A percentile compares a stretch with the other conserved stretches of the same genome.
These are phyloP conservation scores for Mycocentrospora acerina DNA, from an alignment of 2,329 filamentous ascomycete genomes.

Conservation along the genomic window DNA sequence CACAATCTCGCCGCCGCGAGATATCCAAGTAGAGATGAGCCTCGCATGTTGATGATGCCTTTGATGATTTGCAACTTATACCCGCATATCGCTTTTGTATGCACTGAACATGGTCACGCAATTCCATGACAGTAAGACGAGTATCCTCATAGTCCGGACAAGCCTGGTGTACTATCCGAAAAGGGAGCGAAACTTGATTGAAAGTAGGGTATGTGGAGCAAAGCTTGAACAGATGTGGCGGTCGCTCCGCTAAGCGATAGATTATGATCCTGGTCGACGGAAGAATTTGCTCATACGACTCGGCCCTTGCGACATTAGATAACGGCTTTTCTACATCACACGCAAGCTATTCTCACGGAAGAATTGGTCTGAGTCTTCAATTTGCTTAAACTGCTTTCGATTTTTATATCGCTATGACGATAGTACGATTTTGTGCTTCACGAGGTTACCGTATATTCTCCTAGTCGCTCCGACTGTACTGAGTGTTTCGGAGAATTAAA, in stretches of 20 bases:
- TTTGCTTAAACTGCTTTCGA: too few species aligned
- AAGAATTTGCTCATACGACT: too few species aligned
- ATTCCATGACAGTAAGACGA: slow-evolving; percentile 4
- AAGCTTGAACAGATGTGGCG: slow-evolving; percentile 9
- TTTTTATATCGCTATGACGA: too few species aligned
- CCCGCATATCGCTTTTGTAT: background rate
- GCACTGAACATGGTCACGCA: slow-evolving; percentile 3
- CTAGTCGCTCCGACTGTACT: too few species aligned
- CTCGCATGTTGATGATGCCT: slow-evolving; percentile 1
- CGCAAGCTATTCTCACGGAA: too few species aligned
- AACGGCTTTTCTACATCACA: too few species aligned
- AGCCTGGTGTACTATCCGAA: background rate
- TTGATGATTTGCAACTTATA: background rate
- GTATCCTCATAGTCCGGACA: slow-evolving; percentile 1
- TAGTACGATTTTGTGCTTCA: too few species aligned
- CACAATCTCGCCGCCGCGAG: background rate
- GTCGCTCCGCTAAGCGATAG: slow-evolving; percentile 1
- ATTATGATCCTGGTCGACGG: too few species aligned
- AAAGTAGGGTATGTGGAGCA: slow-evolving; percentile 1
- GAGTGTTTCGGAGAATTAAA: too few species aligned
- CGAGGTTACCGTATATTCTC: too few species aligned
- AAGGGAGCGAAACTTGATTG: background rate
- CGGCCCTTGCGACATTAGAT: too few species aligned
- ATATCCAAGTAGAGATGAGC: background rate
- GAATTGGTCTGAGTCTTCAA: too few species aligned